Percentiles rank a stretch among this genome's conserved stretches.
These are phyloP conservation scores for Crotalaria pallida DNA, from an alignment of 306 rosid species.

Conservation along the genomic window DNA sequence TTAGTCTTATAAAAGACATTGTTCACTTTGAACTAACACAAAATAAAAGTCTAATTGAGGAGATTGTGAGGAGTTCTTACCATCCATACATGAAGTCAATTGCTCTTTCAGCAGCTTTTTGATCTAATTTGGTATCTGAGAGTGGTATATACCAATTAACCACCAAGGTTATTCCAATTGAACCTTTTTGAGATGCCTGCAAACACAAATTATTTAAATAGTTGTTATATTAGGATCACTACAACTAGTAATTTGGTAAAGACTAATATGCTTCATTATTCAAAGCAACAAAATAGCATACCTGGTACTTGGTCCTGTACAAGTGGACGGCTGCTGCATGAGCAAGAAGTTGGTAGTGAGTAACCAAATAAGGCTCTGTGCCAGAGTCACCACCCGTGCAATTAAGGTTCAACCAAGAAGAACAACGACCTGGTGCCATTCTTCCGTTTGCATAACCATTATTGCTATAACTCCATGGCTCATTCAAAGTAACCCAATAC, in stretches of 20 bases:
- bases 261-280: no score
- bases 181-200: constrained; percentile 43
- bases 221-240: no score
- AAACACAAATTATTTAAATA: not conserved
- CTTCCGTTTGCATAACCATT: constrained; percentile 34
- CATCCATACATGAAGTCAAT: constrained; percentile 49
- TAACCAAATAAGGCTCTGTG: constrained; percentile 9
- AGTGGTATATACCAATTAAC: constrained; percentile 31
- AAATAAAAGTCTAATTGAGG: not conserved
- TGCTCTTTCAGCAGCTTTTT: constrained; percentile 27
- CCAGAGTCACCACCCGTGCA: constrained; percentile 25
- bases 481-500: constrained; percentile 59
- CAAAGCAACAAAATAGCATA: not conserved
- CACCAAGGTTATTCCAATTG: constrained; percentile 44
- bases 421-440: constrained; percentile 33
- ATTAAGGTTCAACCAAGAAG: constrained; percentile 18
- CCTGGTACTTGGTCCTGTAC: constrained; percentile 25
- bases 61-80: not conserved
- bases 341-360: constrained; percentile 26
- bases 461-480: constrained; percentile 28
- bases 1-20: not conserved
- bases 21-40: not conserved
- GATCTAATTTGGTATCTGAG: constrained; percentile 14
- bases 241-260: no score
- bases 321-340: constrained; percentile 11